Percentiles rank a stretch among this genome's conserved stretches.
phyloP scores from a whole-genome alignment of 73 alveolate species.

The Uronychia setigera region DNA sequence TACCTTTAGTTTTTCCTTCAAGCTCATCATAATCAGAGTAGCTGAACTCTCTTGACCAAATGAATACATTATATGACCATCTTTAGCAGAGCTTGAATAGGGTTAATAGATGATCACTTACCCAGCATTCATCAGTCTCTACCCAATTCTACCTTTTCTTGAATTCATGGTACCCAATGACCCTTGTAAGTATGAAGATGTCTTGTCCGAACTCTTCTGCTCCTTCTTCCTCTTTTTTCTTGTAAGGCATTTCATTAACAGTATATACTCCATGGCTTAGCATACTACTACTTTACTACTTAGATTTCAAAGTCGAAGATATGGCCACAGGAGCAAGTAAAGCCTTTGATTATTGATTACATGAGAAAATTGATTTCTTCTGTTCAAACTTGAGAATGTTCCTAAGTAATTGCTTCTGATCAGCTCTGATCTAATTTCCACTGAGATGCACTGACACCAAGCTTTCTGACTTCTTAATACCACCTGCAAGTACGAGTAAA shows the following conservation, averaged over 20 bases:
- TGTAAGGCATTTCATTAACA: too few species aligned
- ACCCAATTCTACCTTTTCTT: background rate
- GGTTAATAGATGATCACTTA: background rate
- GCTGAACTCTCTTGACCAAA: background rate
- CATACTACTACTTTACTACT: too few species aligned
- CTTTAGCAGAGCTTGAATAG: background rate
- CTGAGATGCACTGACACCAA: background rate
- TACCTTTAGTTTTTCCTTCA: background rate
- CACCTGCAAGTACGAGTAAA: background rate
- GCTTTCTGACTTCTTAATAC: background rate
- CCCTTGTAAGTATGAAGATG: background rate
- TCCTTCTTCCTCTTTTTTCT: background rate
- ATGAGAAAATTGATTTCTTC: background rate
- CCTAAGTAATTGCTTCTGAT: background rate
- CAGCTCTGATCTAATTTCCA: background rate
- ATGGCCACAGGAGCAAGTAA: too few species aligned
- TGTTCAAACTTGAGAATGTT: background rate
- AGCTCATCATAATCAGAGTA: background rate
- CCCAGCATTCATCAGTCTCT: constrained; percentile 3
- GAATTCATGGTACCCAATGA: background rate
- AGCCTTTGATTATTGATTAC: too few species aligned
- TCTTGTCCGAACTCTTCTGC: background rate
- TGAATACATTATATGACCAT: background rate
- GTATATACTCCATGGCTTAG: too few species aligned
- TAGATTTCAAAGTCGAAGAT: too few species aligned